Evolutionary conservation across 23 red algal species (phyloP), one percentile per base, ranked within the genome.

Genomic region (Gracilaria vermiculophylla): DNA sequence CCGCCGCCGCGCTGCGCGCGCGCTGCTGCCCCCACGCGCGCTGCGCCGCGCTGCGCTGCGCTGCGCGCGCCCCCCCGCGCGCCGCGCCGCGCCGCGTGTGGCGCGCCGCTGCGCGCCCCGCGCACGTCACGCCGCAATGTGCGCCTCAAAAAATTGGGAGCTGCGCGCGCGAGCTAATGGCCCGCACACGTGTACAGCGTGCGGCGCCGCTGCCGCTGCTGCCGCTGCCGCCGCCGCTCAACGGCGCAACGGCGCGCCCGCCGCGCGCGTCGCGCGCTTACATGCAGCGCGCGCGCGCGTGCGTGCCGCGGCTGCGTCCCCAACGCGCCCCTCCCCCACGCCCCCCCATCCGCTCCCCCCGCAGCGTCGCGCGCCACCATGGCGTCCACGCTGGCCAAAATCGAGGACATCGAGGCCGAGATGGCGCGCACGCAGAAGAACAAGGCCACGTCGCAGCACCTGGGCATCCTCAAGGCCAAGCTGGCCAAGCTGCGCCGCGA

Each of bases 401-500:
- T 99, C 62, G 92, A 88, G 23, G 97, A 99, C 78, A 96, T 99
- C 53, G 97, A 99, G 62, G 74, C 69, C 52, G 97, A 99, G 51
- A 95, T 99, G 84, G 84, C 92, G 0, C 90, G 93, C 32, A 99
- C 97, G 0, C 97, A 99, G 83, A 94, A 95, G 36, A 99, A 99
- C 81, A 99, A 99, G 77, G 97, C 97, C 25, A 99, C 97, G 21
- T 85, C 89, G 85, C 93, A 99, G 21, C 77, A 84, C 79, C 75
- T 91, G 21, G 94, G 95, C 19, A 71, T 93, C 79, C 92, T 99
- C 53, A 99, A 99, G 66, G 92, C 97, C 10, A 94, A 94, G 77
- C 86, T 99, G 11, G 97, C 97, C n/a, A 95, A 95, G 51, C 97
- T 99, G 16, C 78, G 93, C 20, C 81, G 95, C 53, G 95, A 97